Conservation (phyloP, 495 filamentous ascomycete genomes). For the Penicillium angulare region DNA sequence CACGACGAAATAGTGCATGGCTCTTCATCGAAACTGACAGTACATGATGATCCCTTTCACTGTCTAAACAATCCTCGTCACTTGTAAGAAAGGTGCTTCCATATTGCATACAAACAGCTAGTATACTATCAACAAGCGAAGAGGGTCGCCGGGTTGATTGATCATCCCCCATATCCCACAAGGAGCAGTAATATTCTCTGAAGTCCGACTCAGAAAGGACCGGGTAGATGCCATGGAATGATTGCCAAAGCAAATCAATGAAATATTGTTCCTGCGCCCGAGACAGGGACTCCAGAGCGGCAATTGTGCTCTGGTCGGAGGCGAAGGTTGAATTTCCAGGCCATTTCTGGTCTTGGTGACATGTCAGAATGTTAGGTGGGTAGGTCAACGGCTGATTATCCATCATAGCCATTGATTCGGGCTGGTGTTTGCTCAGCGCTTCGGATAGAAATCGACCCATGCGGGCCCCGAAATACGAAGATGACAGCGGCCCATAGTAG, state of each 20-base stretch:
- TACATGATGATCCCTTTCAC: neutral
- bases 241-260: slow-evolving; percentile 48
- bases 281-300: neutral
- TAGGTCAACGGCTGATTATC: neutral
- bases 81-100: slow-evolving; percentile 9
- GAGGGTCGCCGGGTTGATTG: slow-evolving; percentile 41
- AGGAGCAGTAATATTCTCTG: slow-evolving; percentile 17
- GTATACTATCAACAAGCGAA: slow-evolving; percentile 51
- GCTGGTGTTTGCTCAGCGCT: slow-evolving; percentile 2
- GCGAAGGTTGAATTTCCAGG: neutral
- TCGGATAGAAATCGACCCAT: slow-evolving; percentile 28
- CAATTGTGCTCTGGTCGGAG: neutral
- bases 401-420: neutral
- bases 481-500: slow-evolving; percentile 31
- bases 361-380: neutral
- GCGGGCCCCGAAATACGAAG: slow-evolving; percentile 28
- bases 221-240: slow-evolving; percentile 34
- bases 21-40: neutral
- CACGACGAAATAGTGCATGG: slow-evolving; percentile 7
- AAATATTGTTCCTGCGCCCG: slow-evolving; percentile 46
- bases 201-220: slow-evolving; percentile 5
- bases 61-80: slow-evolving; percentile 4
- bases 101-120: slow-evolving; percentile 56
- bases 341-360: neutral
- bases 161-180: slow-evolving; percentile 33